Conservation (phyloP, 176 grass and related monocot species). For the Secale cereale region DNA sequence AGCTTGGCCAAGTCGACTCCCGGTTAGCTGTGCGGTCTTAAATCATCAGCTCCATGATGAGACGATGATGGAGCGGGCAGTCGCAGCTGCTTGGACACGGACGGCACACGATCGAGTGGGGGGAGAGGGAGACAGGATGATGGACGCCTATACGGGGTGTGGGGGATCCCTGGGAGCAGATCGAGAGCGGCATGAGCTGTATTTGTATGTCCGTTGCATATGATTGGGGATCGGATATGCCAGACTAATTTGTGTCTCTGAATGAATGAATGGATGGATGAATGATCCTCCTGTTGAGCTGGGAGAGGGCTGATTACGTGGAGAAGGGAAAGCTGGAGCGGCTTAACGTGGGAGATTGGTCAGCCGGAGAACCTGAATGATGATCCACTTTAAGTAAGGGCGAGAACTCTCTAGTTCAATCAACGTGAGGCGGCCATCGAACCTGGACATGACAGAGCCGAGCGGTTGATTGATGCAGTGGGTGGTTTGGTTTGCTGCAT, state of each 20-base stretch:
- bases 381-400: neutral
- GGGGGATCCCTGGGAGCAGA: neutral
- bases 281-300: neutral
- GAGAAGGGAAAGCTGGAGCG: neutral
- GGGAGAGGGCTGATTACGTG: neutral
- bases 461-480: neutral
- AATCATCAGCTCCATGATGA: neutral
- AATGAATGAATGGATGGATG: neutral
- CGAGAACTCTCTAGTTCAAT: neutral
- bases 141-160: neutral
- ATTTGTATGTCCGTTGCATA: conserved; percentile 36
- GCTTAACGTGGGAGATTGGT: neutral
- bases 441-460: neutral
- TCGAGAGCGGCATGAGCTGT: conserved; percentile 43
- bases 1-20: neutral
- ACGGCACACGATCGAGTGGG: conserved; percentile 7
- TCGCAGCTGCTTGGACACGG: conserved; percentile 16
- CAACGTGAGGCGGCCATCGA: neutral
- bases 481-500: too few relatives aligned
- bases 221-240: conserved; percentile 39
- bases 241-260: neutral
- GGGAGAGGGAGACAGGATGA: conserved; percentile 11
- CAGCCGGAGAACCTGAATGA: neutral
- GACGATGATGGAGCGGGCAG: neutral
- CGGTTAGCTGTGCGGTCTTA: neutral